Conservation (phyloP, 1,139 yeast species). For the Sugiyamaella novakii region DNA sequence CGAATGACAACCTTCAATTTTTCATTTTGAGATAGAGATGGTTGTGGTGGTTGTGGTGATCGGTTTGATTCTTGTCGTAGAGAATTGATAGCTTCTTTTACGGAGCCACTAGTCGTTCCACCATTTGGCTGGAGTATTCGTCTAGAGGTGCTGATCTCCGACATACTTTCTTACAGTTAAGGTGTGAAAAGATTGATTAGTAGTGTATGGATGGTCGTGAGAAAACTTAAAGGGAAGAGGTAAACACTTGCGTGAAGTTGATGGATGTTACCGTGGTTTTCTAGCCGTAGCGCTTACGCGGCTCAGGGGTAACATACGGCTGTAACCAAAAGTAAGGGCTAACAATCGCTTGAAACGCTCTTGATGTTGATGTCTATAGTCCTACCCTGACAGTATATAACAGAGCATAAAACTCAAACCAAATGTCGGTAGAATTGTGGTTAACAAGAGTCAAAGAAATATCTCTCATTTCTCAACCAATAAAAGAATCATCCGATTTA, state of each 20-base stretch:
- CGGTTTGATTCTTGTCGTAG: slow-evolving; percentile 13
- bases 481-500: slow-evolving; percentile 21
- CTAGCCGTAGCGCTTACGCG: not conserved
- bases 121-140: slow-evolving; percentile 1
- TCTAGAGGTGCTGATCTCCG: slow-evolving; percentile 6
- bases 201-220: too few species aligned
- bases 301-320: slow-evolving; percentile 4
- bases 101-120: not conserved
- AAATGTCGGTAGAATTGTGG: slow-evolving; percentile 36
- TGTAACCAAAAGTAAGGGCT: too few species aligned
- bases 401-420: too few species aligned
- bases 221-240: too few species aligned
- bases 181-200: too few species aligned
- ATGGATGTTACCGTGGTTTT: too few species aligned
- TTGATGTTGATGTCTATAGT: too few species aligned
- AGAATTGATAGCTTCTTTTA: not conserved
- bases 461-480: slow-evolving; percentile 19
- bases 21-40: slow-evolving; percentile 1
- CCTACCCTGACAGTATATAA: too few species aligned
- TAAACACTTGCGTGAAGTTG: too few species aligned
- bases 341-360: too few species aligned
- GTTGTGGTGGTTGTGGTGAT: slow-evolving; percentile 3
- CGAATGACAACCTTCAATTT: slow-evolving; percentile 42
- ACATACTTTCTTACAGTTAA: too few species aligned
- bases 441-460: slow-evolving; percentile 27